These are phyloP conservation scores for Wallacemonas collosoma DNA, from an alignment of 208 protist species.

Conservation along the genomic window DNA sequence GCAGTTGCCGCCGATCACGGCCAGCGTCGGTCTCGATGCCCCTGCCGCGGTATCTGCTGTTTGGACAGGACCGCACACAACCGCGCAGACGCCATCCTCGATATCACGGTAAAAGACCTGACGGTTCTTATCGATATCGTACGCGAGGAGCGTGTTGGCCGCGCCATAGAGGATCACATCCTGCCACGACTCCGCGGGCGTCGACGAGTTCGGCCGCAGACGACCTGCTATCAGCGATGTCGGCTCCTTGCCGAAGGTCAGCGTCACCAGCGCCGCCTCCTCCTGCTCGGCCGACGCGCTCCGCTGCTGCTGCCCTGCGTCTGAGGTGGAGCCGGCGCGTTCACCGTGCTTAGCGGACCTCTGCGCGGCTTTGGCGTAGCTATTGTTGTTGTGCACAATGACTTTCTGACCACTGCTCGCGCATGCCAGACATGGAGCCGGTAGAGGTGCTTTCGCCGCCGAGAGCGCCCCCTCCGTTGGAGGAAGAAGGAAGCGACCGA, in stretches of 20 bases:
- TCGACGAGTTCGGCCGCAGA: conserved; percentile 23
- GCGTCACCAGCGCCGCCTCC: conserved; percentile 48
- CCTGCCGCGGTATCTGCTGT: conserved; percentile 16
- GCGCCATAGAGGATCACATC: conserved; percentile 93
- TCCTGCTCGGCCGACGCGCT: conserved; percentile 15
- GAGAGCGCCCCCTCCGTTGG: conserved; percentile 18
- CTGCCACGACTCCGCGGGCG: conserved; percentile 19
- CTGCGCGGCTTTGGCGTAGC: conserved; percentile 29
- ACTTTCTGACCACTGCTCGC: conserved; percentile 77
- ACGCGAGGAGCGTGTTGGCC: conserved; percentile 87
- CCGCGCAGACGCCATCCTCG: conserved; percentile 87
- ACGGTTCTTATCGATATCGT: conserved; percentile 90
- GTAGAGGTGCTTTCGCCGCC: conserved; percentile 26
- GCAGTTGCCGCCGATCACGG: conserved; percentile 94
- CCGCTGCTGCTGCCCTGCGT: neutral
- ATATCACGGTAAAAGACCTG: conserved; percentile 94
- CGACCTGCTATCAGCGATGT: conserved; percentile 75
- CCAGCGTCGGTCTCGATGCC: conserved; percentile 38
- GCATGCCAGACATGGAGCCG: conserved; percentile 58
- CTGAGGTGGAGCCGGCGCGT: conserved; percentile 8
- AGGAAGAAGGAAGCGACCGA: conserved; percentile 66
- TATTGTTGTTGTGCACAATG: conserved; percentile 89
- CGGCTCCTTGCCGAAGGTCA: conserved; percentile 90
- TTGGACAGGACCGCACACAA: conserved; percentile 74
- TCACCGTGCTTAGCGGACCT: conserved; percentile 44